Conservation (phyloP, 2,329 filamentous ascomycete species). For the Scedosporium dehoogii region DNA sequence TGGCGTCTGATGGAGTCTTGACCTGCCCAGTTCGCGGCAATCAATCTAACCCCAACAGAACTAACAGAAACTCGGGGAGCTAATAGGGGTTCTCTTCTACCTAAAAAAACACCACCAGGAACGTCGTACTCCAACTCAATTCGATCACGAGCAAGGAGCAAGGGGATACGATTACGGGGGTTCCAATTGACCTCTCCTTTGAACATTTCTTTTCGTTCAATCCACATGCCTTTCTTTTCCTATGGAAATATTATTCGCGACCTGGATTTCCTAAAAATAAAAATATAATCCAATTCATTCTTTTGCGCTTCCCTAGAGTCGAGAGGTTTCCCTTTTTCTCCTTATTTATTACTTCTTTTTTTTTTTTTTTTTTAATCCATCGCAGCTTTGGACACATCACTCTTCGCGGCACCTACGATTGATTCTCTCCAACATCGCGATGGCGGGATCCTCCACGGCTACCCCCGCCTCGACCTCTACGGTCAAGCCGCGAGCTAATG, state of each 20-base stretch:
- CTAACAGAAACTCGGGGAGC: background rate
- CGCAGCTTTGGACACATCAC: background rate
- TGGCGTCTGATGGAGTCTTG: too few relatives aligned
- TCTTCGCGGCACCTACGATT: background rate
- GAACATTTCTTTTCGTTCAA: background rate
- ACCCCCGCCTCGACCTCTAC: background rate
- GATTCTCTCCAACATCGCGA: background rate
- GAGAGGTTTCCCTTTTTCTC: too few relatives aligned
- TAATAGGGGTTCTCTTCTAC: too few relatives aligned
- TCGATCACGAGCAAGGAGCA: background rate
- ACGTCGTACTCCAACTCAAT: background rate
- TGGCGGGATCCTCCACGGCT: constrained; percentile 1
- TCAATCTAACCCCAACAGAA: constrained; percentile 1
- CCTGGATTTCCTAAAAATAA: too few relatives aligned
- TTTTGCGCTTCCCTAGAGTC: too few relatives aligned
- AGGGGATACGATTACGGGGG: background rate
- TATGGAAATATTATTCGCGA: too few relatives aligned
- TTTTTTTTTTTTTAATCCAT: background rate
- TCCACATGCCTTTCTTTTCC: too few relatives aligned
- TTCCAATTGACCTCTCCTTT: background rate
- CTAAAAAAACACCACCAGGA: background rate
- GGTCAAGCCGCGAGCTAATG: constrained; percentile 3
- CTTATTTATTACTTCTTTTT: background rate
- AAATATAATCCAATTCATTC: too few relatives aligned
- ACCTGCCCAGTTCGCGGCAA: background rate